These are phyloP conservation scores for Aquilaria yunnanensis DNA, from an alignment of 345 rosid species.

Conservation along the genomic window DNA sequence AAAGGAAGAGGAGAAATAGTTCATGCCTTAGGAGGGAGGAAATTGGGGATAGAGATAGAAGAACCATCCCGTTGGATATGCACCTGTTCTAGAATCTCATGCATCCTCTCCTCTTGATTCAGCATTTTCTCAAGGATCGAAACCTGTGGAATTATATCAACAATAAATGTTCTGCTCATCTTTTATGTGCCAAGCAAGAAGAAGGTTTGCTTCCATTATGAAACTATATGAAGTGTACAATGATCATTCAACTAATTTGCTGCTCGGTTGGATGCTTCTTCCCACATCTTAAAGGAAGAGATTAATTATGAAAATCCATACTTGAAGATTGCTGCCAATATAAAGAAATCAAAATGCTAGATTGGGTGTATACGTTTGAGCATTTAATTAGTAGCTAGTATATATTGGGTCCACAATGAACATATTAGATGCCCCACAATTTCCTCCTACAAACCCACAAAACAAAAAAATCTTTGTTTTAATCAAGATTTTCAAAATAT, in stretches of 20 bases:
- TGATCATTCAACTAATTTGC: neutral
- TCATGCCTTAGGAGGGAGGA: conserved; percentile 78
- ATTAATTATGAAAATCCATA: neutral
- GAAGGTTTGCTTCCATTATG: neutral
- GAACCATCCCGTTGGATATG: conserved; percentile 40
- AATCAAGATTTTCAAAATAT: no score
- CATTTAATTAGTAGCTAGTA: neutral
- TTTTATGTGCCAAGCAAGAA: neutral
- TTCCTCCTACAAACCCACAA: no score
- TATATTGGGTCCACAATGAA: no score
- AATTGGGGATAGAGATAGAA: conserved; percentile 47
- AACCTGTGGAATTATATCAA: conserved; percentile 32
- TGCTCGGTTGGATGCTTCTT: neutral
- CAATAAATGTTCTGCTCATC: conserved; percentile 1
- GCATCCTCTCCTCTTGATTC: conserved; percentile 74
- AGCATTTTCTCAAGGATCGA: conserved; percentile 65
- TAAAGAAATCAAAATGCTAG: neutral
- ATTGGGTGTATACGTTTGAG: neutral
- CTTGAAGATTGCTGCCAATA: conserved; percentile 1
- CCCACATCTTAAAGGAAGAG: conserved; percentile 1
- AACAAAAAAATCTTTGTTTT: no score
- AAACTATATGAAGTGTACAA: neutral
- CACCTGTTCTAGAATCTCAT: conserved; percentile 50
- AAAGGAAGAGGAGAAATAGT: neutral
- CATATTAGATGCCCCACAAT: no score